Evolutionary conservation across 1,284 basidiomycete genomes (phyloP), one percentile per base, ranked within the genome.

Genomic region (Cryptococcus sp.): DNA sequence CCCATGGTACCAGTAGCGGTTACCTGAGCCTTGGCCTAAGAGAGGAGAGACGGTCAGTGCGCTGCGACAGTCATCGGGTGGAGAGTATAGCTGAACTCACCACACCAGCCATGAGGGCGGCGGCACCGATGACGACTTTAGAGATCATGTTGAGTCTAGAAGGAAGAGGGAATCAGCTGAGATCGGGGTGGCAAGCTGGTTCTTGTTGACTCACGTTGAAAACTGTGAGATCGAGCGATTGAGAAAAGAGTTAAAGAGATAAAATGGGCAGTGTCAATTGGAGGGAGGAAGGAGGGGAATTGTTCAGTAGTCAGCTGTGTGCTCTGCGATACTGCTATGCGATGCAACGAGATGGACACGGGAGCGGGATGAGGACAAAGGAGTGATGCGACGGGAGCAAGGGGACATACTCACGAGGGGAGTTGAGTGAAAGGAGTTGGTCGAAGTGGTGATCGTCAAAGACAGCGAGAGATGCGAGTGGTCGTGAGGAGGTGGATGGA

Each of bases 1-100:
- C 74, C 76, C 75, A 74, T 74, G 47, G 74, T 73, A 56, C 70
- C 70, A 16, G 68, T 71, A 46, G 75, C 75, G 52, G 71, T 74
- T 51, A 75, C 72, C 65, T 75, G 72, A 41, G 75, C 75, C 3
- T 66, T 55, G 61, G 72, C 64, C 65, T 68, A 16, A 16, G 41
- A 22, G n/a, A 44, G 13, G n/a, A 44, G n/a, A 44, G 41, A 37
- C 20, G 13, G 25, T 23, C 13, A 23, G 38, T 22, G 38, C 20
- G 45, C 23, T 23, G 15, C 13, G 7, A 39, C 15, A 43, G 13
- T 34, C 29, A 13, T 34, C 11, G 3, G 25, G n/a, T 25, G 46
- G 46, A 10, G 25, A n/a, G 8, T 15, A n/a, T 5, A 26, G 23
- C 10, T 26, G 26, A n/a, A 65, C 64, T 58, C 49, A 65, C 69